Percentiles rank a stretch among this genome's conserved stretches.
Evolutionary conservation across 495 filamentous ascomycete genomes (phyloP).

Genomic region (Lepidopterella palustris): DNA sequence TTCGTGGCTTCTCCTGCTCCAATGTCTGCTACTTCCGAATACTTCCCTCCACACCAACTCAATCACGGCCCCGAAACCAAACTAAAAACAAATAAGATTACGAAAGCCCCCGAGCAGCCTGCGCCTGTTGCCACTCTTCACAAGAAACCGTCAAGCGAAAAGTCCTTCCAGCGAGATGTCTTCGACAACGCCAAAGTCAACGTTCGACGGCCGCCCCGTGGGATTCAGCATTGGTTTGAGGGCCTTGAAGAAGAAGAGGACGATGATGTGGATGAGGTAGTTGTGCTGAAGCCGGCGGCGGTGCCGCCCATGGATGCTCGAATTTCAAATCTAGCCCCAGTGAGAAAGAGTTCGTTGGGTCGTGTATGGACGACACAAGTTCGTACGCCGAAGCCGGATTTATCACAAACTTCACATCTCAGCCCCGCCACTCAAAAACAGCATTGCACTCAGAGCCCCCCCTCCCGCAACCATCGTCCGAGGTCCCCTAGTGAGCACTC

Average conservation of each 20-base stretch:
- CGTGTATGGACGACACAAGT: constrained; percentile 1
- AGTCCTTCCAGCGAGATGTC: constrained; percentile 28
- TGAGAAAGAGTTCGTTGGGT: constrained; percentile 14
- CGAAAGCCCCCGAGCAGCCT: constrained; percentile 22
- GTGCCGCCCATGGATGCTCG: background rate
- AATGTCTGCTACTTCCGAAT: constrained; percentile 28
- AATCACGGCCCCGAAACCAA: background rate
- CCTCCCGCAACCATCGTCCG: background rate
- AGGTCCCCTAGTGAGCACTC: constrained; percentile 24
- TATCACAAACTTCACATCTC: constrained; percentile 1
- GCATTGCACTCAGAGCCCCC: background rate
- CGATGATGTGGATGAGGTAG: constrained; percentile 26
- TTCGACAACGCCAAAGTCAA: constrained; percentile 38
- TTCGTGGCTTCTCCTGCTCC: constrained; percentile 29
- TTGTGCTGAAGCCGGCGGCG: background rate
- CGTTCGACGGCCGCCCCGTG: constrained; percentile 36
- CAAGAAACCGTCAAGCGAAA: constrained; percentile 17
- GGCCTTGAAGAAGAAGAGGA: constrained; percentile 35
- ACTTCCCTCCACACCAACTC: constrained; percentile 21
- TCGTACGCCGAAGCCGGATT: background rate
- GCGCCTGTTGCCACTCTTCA: background rate
- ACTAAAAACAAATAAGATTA: constrained; percentile 17
- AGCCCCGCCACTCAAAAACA: constrained; percentile 1
- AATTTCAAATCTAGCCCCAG: background rate
- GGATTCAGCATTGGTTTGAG: constrained; percentile 43